These are phyloP conservation scores for Mycena haematopus DNA, from an alignment of 768 basidiomycete species.

Conservation along the genomic window DNA sequence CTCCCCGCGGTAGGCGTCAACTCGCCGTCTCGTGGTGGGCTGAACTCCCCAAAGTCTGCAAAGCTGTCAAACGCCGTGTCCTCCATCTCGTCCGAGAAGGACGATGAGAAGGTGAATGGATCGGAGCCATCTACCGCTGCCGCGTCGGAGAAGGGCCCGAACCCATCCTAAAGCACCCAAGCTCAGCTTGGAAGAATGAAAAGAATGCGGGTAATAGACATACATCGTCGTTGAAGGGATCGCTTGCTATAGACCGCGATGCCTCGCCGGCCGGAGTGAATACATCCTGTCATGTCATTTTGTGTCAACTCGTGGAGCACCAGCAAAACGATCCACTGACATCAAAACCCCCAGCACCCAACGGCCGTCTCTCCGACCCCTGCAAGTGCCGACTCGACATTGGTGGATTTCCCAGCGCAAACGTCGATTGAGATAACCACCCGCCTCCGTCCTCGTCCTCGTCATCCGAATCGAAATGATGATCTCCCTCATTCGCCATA, in stretches of 20 bases:
- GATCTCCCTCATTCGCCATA: constrained; percentile 71
- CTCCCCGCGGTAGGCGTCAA: constrained; percentile 71
- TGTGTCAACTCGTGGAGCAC: not conserved
- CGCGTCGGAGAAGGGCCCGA: constrained; percentile 82
- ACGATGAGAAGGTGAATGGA: constrained; percentile 64
- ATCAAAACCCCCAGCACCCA: constrained; percentile 54
- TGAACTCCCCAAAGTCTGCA: constrained; percentile 77
- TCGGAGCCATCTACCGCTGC: constrained; percentile 54
- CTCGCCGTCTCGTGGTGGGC: constrained; percentile 44
- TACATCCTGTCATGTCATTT: constrained; percentile 51
- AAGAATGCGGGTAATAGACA: constrained; percentile 26
- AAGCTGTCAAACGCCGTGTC: constrained; percentile 70
- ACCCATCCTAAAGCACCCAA: constrained; percentile 56
- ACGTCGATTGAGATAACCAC: constrained; percentile 83
- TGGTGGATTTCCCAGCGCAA: constrained; percentile 59
- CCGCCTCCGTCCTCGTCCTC: constrained; percentile 73
- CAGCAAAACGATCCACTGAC: constrained; percentile 44
- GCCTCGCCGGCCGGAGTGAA: constrained; percentile 47
- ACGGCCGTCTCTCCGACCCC: constrained; percentile 44
- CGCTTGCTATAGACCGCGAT: constrained; percentile 46
- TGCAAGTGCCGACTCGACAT: constrained; percentile 51
- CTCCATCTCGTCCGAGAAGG: constrained; percentile 68
- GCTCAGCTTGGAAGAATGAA: not conserved
- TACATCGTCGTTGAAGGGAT: constrained; percentile 67
- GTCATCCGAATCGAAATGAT: constrained; percentile 57